A percentile compares a stretch with the other conserved stretches of the same genome.
phyloP scores from a whole-genome alignment of 495 filamentous ascomycete genomes.

The Mytilinidion resinicola region DNA sequence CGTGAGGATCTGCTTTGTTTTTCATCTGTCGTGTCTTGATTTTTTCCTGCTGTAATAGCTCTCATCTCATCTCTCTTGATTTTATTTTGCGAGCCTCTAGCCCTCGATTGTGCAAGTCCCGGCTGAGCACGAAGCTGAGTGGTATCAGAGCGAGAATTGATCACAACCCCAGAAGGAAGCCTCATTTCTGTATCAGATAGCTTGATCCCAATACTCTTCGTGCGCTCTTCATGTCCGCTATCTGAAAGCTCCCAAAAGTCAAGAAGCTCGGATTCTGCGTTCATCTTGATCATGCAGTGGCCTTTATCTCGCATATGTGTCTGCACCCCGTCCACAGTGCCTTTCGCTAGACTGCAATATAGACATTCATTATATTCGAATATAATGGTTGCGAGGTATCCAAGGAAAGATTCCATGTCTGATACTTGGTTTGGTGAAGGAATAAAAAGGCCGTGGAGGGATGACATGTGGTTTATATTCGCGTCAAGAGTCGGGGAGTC shows the following conservation, averaged over 20 bases:
- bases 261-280: constrained; percentile 22
- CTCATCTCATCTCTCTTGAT: constrained; percentile 6
- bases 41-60: background rate
- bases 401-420: constrained; percentile 21
- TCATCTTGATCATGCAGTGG: constrained; percentile 26
- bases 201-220: constrained; percentile 6
- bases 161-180: constrained; percentile 21
- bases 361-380: constrained; percentile 25
- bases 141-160: constrained; percentile 16
- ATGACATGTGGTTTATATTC: constrained; percentile 26
- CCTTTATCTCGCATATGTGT: constrained; percentile 30
- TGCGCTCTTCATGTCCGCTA: constrained; percentile 3
- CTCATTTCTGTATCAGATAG: constrained; percentile 23
- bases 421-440: constrained; percentile 13
- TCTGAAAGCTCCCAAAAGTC: constrained; percentile 22
- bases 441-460: constrained; percentile 19
- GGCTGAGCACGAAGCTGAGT: constrained; percentile 9
- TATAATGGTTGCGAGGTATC: constrained; percentile 21
- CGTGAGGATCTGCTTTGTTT: background rate
- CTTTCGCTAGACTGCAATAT: constrained; percentile 25
- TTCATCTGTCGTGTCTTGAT: background rate
- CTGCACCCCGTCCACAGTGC: constrained; percentile 16
- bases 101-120: constrained; percentile 5
- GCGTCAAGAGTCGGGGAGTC: constrained; percentile 13
- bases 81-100: constrained; percentile 7